Evolutionary conservation across 768 basidiomycete species (phyloP), one percentile per base, ranked within the genome.

Genomic region (Vararia minispora): DNA sequence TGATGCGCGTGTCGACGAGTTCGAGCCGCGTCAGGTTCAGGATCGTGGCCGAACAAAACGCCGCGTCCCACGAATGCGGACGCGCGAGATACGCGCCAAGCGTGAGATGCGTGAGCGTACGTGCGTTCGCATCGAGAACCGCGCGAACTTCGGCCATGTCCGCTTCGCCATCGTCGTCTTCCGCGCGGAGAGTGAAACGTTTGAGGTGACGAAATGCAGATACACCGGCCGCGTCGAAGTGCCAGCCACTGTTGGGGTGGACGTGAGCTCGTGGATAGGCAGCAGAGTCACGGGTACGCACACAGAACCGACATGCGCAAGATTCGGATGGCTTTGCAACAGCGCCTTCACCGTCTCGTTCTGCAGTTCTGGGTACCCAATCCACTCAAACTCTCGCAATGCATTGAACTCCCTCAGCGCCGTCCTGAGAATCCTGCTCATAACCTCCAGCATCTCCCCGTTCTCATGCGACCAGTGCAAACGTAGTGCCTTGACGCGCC

Each of bases 381-480:
- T 79, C 79, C 79, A 81, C 55, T 81, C 78, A 48, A 80, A 78
- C 44, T 78, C 76, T 10, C 61, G 51, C 9, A 81, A 58, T 6
- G 69, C 66, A 41, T 61, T 75, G 57, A 80, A 79, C 29, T 73
- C 72, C 1, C 76, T 76, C 11, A 82, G 61, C 2, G 76, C 69
- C 7, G 69, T 73, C 39, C 69, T 69, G 55, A 80, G 76, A 31
- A 79, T 71, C 12, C 74, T 71, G 76, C 32, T 14, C 68, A 77
- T 74, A 12, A 77, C 54, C 47, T 75, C 75, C 11, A 79, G 59
- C 66, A 76, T 73, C 39, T 79, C 76, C 2, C 75, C 74, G 46
- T 77, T 76, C 49, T 79, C 76, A 47, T 74, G 76, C 7, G 76
- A 69, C 76, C 78, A 79, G 52, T 82, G 78, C 11, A 82, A 52